Evolutionary conservation across 805 yeast species (phyloP).

Genomic region (Middelhovenomyces tepae): DNA sequence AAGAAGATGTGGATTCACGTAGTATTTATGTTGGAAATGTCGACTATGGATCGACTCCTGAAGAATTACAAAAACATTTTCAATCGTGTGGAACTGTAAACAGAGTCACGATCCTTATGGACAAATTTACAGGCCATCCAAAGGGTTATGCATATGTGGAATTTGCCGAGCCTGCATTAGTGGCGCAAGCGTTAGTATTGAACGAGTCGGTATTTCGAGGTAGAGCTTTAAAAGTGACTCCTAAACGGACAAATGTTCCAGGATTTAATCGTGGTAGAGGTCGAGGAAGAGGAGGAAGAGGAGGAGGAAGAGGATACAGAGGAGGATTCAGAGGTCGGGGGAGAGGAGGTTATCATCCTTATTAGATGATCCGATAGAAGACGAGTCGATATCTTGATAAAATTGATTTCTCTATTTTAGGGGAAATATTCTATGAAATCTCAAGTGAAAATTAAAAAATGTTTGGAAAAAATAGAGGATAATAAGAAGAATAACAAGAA

Average conservation of each 20-base stretch:
- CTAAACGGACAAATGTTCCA: constrained; percentile 77
- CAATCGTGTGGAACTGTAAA: constrained; percentile 62
- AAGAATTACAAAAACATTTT: constrained; percentile 70
- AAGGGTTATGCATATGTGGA: constrained; percentile 85
- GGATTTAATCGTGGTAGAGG: constrained; percentile 54
- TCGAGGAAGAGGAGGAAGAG: constrained; percentile 35
- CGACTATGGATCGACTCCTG: constrained; percentile 70
- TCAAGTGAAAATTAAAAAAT: background rate
- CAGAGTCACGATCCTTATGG: constrained; percentile 68
- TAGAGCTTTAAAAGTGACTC: constrained; percentile 60
- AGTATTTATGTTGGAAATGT: constrained; percentile 80
- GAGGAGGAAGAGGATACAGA: constrained; percentile 23
- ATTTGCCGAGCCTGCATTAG: constrained; percentile 59
- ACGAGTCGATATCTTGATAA: constrained; percentile 1
- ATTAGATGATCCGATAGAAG: constrained; percentile 20
- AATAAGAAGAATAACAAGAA: constrained; percentile 3
- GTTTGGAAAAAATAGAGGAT: constrained; percentile 4
- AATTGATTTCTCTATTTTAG: background rate
- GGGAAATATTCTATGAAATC: background rate
- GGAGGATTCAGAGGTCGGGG: constrained; percentile 36
- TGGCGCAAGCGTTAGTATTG: constrained; percentile 53
- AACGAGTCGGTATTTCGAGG: constrained; percentile 62
- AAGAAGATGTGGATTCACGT: constrained; percentile 64
- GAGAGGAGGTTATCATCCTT: constrained; percentile 40
- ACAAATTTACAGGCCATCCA: constrained; percentile 71